Percentiles rank a stretch among this genome's conserved stretches.
These are phyloP conservation scores for Crithidia brevicula DNA, from an alignment of 208 protist genomes.

Conservation along the genomic window DNA sequence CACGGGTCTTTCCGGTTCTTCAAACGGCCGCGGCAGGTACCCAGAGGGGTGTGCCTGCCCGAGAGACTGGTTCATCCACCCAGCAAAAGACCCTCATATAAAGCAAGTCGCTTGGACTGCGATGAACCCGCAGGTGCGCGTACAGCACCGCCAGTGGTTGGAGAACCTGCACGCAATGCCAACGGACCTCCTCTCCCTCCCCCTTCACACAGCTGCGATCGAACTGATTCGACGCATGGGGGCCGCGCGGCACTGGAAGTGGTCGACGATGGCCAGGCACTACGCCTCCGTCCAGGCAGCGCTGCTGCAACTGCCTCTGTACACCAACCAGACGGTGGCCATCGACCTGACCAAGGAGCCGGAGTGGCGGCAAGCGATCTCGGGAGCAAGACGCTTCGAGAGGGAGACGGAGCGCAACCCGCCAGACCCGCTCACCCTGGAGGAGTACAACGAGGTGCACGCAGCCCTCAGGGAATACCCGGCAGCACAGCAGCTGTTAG, in stretches of 20 bases:
- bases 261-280: not conserved
- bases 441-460: constrained; percentile 1
- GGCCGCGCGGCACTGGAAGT: constrained; percentile 4
- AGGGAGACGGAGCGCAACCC: not conserved
- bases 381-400: constrained; percentile 4
- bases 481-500: not conserved
- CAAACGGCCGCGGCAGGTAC: not conserved
- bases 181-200: not conserved
- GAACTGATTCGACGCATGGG: not conserved
- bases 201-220: not conserved
- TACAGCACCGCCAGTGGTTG: not conserved
- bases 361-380: constrained; percentile 1
- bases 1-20: not conserved
- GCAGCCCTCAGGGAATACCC: not conserved
- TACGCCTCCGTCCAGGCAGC: not conserved
- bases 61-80: constrained; percentile 5
- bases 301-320: constrained; percentile 3
- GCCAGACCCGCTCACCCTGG: not conserved
- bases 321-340: constrained; percentile 6
- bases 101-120: not conserved
- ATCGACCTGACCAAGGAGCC: not conserved
- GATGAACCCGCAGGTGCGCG: not conserved
- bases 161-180: not conserved
- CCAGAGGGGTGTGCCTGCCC: constrained; percentile 2
- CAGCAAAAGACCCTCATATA: not conserved